Evolutionary conservation across 2,329 filamentous ascomycete genomes (phyloP).

Genomic region (Penicillium glabrum): DNA sequence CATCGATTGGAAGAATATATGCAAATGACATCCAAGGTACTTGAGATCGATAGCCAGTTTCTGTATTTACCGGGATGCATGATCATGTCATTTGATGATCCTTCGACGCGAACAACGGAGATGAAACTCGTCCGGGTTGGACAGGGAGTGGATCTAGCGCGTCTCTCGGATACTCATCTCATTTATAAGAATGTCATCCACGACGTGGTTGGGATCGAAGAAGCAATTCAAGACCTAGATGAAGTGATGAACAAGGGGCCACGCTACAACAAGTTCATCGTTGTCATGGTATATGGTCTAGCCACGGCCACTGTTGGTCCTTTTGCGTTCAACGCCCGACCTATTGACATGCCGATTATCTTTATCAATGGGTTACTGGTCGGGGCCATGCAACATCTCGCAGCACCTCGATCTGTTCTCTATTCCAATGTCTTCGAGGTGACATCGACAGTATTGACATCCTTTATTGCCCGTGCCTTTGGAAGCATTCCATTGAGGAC

Average conservation of each 20-base stretch:
- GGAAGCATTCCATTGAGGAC: slow-evolving; percentile 57
- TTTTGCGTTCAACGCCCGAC: slow-evolving; percentile 73
- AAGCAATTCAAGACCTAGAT: slow-evolving; percentile 41
- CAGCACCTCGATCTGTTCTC: slow-evolving; percentile 72
- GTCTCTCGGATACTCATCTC: slow-evolving; percentile 42
- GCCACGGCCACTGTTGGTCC: slow-evolving; percentile 74
- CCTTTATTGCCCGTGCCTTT: slow-evolving; percentile 65
- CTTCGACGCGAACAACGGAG: slow-evolving; percentile 44
- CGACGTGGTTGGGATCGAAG: slow-evolving; percentile 44
- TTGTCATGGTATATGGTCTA: slow-evolving; percentile 70
- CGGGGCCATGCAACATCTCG: slow-evolving; percentile 71
- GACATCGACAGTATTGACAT: slow-evolving; percentile 62
- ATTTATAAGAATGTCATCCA: slow-evolving; percentile 49
- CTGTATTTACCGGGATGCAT: slow-evolving; percentile 70
- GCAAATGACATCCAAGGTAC: slow-evolving; percentile 78
- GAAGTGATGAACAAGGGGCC: slow-evolving; percentile 58
- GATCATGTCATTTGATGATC: slow-evolving; percentile 59
- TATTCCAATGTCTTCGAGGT: slow-evolving; percentile 64
- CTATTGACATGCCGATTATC: slow-evolving; percentile 74
- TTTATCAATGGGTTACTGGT: slow-evolving; percentile 73
- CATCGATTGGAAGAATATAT: slow-evolving; percentile 88
- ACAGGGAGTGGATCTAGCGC: slow-evolving; percentile 44
- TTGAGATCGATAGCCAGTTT: slow-evolving; percentile 86
- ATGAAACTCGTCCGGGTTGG: slow-evolving; percentile 42
- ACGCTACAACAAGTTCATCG: slow-evolving; percentile 52